Base-by-base conservation (phyloP, 495 filamentous ascomycete genomes). In the Cercophora sp. region DNA sequence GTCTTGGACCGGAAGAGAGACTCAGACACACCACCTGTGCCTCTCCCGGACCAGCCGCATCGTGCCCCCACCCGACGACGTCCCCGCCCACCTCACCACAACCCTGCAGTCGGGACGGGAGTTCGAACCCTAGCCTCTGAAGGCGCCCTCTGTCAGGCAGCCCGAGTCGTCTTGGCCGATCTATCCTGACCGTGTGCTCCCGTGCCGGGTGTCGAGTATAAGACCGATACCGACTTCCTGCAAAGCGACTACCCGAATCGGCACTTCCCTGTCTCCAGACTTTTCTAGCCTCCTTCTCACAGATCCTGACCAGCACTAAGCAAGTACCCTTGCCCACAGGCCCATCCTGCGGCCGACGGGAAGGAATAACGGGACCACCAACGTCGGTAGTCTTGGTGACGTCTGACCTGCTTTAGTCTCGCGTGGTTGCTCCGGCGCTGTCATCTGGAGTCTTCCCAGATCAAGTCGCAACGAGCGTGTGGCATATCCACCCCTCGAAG, bases 371-470 rank as follows among this genome's bases (percentile, higher is more conserved):
- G n/a, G n/a, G 13, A 11, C 32, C 4, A 36, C 4, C 32, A 36
- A 36, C 3, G 3, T 36, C 18, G 13, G 4, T 4, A 36, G 32
- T 11, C 32, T 36, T 36, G 32, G 16, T 8, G 40, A 43, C 40
- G 16, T 8, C 3, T 16, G 3, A 11, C 13, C 40, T 22, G 16
- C 18, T n/a, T n/a, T n/a, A n/a, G n/a, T n/a, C n/a, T n/a, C n/a
- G n/a, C n/a, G n/a, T n/a, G n/a, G n/a, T 36, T 36, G n/a, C 40
- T 10, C 5, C 40, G n/a, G 25, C 40, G 40, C n/a, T n/a, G n/a
- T n/a, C n/a, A 45, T 53, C 61, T 54, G 37, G 63, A 60, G 59
- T 66, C 51, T 48, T 56, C 63, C 65, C 49, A 52, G 65, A 57
- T 44, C 11, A 29, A 8, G 23, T 23, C 39, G 39, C 16, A 47